phyloP scores from a whole-genome alignment of 2,329 filamentous ascomycete species.

The Scedosporium boydii region DNA sequence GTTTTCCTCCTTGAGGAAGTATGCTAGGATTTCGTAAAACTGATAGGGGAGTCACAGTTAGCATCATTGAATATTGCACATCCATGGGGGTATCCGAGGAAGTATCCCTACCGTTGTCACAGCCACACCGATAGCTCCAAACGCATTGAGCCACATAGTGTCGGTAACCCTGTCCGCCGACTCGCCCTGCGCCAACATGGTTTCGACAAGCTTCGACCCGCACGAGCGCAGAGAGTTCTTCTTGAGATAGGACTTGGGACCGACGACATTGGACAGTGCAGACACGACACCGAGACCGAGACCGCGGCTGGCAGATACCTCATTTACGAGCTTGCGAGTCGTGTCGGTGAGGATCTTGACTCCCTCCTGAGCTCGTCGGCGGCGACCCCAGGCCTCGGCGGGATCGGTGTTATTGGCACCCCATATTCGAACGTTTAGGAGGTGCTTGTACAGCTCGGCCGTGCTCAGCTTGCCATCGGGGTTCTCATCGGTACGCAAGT shows the following conservation, averaged over 20 bases:
- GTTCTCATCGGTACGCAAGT: slow-evolving; percentile 43
- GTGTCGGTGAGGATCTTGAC: slow-evolving; percentile 25
- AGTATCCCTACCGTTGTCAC: slow-evolving; percentile 25
- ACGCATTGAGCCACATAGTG: slow-evolving; percentile 27
- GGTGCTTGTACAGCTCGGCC: slow-evolving; percentile 30
- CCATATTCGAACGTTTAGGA: slow-evolving; percentile 34
- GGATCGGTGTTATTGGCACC: slow-evolving; percentile 38
- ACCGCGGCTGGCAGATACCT: slow-evolving; percentile 21
- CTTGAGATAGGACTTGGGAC: slow-evolving; percentile 20
- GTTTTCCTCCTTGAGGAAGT: slow-evolving; percentile 30
- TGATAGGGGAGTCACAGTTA: slow-evolving; percentile 12
- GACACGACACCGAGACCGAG: slow-evolving; percentile 20
- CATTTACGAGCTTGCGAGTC: slow-evolving; percentile 29
- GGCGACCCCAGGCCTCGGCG: slow-evolving; percentile 34
- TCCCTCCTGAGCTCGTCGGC: slow-evolving; percentile 30
- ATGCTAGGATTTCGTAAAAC: slow-evolving; percentile 34
- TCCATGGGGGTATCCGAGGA: too few relatives aligned
- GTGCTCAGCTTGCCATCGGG: slow-evolving; percentile 35
- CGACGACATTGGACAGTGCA: slow-evolving; percentile 17
- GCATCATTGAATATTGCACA: too few relatives aligned
- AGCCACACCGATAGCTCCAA: slow-evolving; percentile 28
- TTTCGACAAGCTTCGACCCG: slow-evolving; percentile 27
- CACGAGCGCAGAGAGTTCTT: slow-evolving; percentile 27
- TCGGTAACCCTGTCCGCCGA: slow-evolving; percentile 24
- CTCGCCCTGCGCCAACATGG: slow-evolving; percentile 23